Base-by-base conservation (phyloP, 2,329 filamentous ascomycete species). In the Microdochium paspali region DNA sequence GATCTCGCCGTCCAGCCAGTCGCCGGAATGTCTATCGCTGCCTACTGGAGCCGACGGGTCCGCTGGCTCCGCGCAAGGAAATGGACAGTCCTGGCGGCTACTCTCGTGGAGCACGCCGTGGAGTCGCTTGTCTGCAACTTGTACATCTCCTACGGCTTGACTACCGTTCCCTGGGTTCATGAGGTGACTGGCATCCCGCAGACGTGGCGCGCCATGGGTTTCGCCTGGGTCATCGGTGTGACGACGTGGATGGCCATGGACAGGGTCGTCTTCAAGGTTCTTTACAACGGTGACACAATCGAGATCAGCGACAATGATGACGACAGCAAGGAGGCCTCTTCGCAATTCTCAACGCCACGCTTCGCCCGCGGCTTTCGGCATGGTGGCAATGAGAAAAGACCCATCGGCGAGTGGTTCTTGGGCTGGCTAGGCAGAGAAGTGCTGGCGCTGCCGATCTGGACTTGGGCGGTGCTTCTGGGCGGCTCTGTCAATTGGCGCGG, bases 31-130 rank as follows among this genome's bases (percentile, higher is more conserved):
- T 83, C 85, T 2, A 73, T 95, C 1, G 61, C 64, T 3, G 83
- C 87, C 24, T 97, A 95, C 61, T 76, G 87, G 43, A 85, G 84
- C 4, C 82, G 93, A 12, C 79, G 93, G 23, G 84, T 90, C 3
- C 79, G 93, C 46, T 98, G 93, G 93, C 72, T 97, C 23, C 80
- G 93, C 5, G 94, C 95, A 1, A 77, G 93, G 43, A 98, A 98
- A 64, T 97, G 89, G 71, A 96, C 91, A 0, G 93, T 98, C 13
- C 76, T 88, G 2, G 72, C 85, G 0, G 94, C 93, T 0, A 97
- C 94, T 0, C 70, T 96, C 1, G 87, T 96, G 2, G 93, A 98
- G 61, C 93, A 91, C 0, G 90, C 90, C 2, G 90, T 94, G 1
- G 93, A 98, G 64, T 85, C 85, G 24, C 77, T 98, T 28, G 61